Evolutionary conservation across 2,329 filamentous ascomycete genomes (phyloP), one percentile per base, ranked within the genome.

Genomic region (Coniosporium tulheliwenetii): DNA sequence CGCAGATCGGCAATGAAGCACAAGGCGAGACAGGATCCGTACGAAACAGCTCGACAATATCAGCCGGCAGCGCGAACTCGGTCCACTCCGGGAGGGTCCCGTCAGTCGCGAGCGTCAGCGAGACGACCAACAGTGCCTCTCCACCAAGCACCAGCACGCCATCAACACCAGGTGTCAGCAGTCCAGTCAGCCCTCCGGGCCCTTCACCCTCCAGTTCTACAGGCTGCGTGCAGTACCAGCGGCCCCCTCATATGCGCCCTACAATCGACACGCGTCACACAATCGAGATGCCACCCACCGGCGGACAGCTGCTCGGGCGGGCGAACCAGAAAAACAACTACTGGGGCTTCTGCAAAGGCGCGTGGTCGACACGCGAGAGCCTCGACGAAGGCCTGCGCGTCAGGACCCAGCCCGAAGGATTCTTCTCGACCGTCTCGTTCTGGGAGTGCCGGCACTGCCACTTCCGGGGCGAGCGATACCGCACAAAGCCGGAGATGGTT

Each of bases 271-370:
- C 19, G 4, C 19, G 19, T 7, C 4, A 26, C 19, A 26, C 19
- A 7, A 26, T 26, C 7, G 19, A 26, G 19, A 26, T 3, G 19
- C 7, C n/a, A n/a, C n/a, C 19, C 7, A 26, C 4, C 7, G 19
- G 48, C 12, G 9, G 41, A 14, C 55, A 54, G 48, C 55, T 61
- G 49, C 40, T 47, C 16, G 57, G 57, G 31, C 55, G 59, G 2
- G 56, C 59, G 1, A 55, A 52, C 48, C 60, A 59, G 45, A 50
- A 55, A 8, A 58, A 58, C 41, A 48, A 56, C n/a, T 58, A 52
- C 43, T 47, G 55, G 2, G 54, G 54, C 3, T 68, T 68, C 53
- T 70, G 66, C 55, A 66, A 66, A 52, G 58, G 59, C 9, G 63
- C 64, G 4, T 64, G 60, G 57, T 60, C 51, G 1, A 46, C 52